Percentiles rank a stretch among this genome's conserved stretches.
Evolutionary conservation across 345 rosid genomes (phyloP).

Genomic region (Lagerstroemia speciosa): DNA sequence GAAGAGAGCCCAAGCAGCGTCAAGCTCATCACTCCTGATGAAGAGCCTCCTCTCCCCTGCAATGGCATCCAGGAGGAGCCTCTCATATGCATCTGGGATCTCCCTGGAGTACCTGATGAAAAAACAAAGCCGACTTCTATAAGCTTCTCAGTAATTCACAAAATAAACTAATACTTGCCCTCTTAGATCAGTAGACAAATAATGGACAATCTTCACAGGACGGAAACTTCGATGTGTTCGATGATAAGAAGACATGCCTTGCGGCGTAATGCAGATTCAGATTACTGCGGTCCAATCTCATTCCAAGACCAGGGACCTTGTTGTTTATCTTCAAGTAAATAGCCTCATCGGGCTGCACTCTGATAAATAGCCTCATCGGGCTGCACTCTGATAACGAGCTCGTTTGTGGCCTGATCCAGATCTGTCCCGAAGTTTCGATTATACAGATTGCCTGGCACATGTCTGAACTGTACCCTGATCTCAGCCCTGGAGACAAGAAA

Average conservation of each 20-base stretch:
- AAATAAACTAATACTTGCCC: not conserved
- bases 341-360: slow-evolving; percentile 95
- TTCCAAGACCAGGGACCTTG: slow-evolving; percentile 93
- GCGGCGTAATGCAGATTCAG: slow-evolving; percentile 84
- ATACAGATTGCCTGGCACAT: slow-evolving; percentile 89
- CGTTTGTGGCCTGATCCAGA: slow-evolving; percentile 75
- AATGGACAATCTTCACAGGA: not conserved
- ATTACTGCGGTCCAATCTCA: slow-evolving; percentile 80
- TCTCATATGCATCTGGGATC: slow-evolving; percentile 93
- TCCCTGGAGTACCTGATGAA: slow-evolving; percentile 66
- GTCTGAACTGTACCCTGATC: slow-evolving; percentile 94
- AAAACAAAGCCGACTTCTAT: not conserved
- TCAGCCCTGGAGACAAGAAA: slow-evolving; percentile 51
- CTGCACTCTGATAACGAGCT: slow-evolving; percentile 85
- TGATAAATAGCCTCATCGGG: slow-evolving; percentile 95
- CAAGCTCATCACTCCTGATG: slow-evolving; percentile 86
- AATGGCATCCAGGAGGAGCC: slow-evolving; percentile 83
- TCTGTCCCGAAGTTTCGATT: slow-evolving; percentile 56
- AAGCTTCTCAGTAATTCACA: not conserved
- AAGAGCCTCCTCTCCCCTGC: slow-evolving; percentile 91
- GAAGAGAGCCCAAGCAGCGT: slow-evolving; percentile 85
- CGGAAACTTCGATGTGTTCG: not conserved
- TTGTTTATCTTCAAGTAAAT: slow-evolving; percentile 90
- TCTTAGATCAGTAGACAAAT: not conserved
- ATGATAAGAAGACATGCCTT: slow-evolving; percentile 31